Percentiles rank a stretch among this genome's conserved stretches.
Conservation (phyloP, 2,329 filamentous ascomycete species). For the Penicillium paneum region DNA sequence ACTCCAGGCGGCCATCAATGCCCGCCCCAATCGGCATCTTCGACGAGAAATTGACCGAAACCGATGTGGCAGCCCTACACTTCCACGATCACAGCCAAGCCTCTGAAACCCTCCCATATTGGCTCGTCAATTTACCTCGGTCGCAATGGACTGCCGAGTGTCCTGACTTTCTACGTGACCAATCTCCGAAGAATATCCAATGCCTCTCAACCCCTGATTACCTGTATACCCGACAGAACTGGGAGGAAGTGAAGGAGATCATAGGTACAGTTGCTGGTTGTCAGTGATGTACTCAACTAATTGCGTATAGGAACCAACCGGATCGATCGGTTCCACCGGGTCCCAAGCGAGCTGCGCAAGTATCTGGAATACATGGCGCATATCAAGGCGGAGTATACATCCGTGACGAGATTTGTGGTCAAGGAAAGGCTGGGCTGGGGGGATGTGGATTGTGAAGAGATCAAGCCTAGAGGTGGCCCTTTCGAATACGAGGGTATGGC, state of each 20-base stretch:
- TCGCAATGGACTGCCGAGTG: conserved; percentile 62
- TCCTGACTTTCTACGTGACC: conserved; percentile 64
- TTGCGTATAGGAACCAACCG: conserved; percentile 55
- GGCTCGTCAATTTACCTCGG: conserved; percentile 75
- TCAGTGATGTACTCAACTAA: background rate
- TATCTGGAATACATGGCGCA: conserved; percentile 69
- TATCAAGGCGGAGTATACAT: conserved; percentile 67
- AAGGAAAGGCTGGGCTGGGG: conserved; percentile 68
- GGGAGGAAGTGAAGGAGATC: conserved; percentile 66
- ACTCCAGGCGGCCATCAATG: conserved; percentile 13
- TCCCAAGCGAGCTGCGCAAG: conserved; percentile 71
- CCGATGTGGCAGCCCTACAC: conserved; percentile 14
- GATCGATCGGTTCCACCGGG: conserved; percentile 72
- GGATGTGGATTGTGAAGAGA: conserved; percentile 39
- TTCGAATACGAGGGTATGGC: conserved; percentile 39
- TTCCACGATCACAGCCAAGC: conserved; percentile 11
- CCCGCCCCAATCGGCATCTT: conserved; percentile 24
- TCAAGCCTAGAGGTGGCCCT: conserved; percentile 28
- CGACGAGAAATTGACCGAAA: conserved; percentile 21
- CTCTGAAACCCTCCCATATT: conserved; percentile 58
- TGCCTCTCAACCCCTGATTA: conserved; percentile 70
- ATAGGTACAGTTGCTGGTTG: conserved; percentile 39
- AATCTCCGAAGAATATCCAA: conserved; percentile 63
- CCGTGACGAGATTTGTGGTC: conserved; percentile 73
- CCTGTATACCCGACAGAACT: conserved; percentile 61